Conservation (phyloP, 495 filamentous ascomycete species). For the Monascus purpureus region DNA sequence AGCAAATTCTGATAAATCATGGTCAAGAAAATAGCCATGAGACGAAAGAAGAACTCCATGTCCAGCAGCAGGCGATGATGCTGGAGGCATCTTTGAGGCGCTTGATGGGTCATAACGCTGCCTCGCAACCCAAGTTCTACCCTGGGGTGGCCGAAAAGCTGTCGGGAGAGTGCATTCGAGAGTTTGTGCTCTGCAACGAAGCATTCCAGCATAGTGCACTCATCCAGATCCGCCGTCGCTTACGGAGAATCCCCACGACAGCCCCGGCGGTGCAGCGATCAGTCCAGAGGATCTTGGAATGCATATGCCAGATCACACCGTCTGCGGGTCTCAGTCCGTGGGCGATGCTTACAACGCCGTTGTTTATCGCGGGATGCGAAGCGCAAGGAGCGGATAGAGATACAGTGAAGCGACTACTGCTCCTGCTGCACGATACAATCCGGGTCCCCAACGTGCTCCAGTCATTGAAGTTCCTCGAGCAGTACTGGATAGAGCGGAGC, state of each 20-base stretch:
- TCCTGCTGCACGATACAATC: conserved; percentile 28
- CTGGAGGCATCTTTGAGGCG: conserved; percentile 22
- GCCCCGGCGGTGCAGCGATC: conserved; percentile 24
- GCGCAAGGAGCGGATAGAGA: conserved; percentile 25
- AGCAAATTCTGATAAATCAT: conserved; percentile 8
- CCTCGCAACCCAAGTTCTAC: conserved; percentile 22
- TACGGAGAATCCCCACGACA: conserved; percentile 21
- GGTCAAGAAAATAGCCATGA: conserved; percentile 9
- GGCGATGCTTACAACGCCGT: conserved; percentile 33
- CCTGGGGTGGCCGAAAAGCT: conserved; percentile 24
- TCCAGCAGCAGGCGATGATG: conserved; percentile 16
- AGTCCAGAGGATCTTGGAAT: conserved; percentile 28
- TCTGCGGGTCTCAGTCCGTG: conserved; percentile 29
- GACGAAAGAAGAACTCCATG: conserved; percentile 1
- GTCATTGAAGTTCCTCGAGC: conserved; percentile 29
- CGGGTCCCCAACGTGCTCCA: conserved; percentile 33
- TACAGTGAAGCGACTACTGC: conserved; percentile 19
- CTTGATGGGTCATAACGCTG: conserved; percentile 22
- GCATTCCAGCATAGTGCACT: conserved; percentile 33
- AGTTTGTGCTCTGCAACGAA: conserved; percentile 31
- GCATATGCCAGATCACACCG: conserved; percentile 27
- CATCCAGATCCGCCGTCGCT: conserved; percentile 29
- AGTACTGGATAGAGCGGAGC: conserved; percentile 26
- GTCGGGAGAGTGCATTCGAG: conserved; percentile 18
- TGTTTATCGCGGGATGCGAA: conserved; percentile 34